These are phyloP conservation scores for Hypoxylon sp. DNA, from an alignment of 2,329 filamentous ascomycete genomes.

Conservation along the genomic window DNA sequence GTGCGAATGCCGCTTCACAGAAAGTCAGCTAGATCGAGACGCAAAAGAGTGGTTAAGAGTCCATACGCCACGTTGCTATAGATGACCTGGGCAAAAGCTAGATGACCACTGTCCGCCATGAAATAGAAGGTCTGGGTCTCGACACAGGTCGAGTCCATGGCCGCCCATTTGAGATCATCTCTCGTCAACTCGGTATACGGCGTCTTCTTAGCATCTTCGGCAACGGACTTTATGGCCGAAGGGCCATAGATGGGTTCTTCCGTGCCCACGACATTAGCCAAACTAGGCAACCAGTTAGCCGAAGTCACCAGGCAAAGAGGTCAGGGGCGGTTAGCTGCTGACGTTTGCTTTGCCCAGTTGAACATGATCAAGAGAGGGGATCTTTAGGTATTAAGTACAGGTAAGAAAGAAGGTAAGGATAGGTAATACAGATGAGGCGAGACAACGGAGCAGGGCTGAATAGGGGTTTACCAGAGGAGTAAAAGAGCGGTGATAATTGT, in stretches of 20 bases:
- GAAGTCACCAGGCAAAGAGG: slow-evolving; percentile 42
- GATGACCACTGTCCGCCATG: slow-evolving; percentile 80
- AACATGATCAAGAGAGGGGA: slow-evolving; percentile 72
- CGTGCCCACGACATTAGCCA: slow-evolving; percentile 89
- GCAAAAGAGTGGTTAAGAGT: slow-evolving; percentile 25
- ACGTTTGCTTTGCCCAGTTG: slow-evolving; percentile 96
- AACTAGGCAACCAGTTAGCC: slow-evolving; percentile 60
- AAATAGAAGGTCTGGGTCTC: slow-evolving; percentile 98
- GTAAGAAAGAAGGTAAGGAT: slow-evolving; percentile 13
- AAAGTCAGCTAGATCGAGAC: slow-evolving; percentile 42
- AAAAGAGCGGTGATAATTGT: slow-evolving; percentile 43
- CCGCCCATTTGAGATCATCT: slow-evolving; percentile 86
- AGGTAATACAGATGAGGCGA: slow-evolving; percentile 36
- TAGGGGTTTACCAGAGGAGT: slow-evolving; percentile 20
- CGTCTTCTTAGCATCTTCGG: slow-evolving; percentile 81
- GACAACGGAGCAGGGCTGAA: slow-evolving; percentile 24
- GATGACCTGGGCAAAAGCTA: slow-evolving; percentile 90
- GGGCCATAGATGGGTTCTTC: slow-evolving; percentile 97
- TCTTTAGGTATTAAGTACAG: slow-evolving; percentile 32
- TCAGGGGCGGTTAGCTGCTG: slow-evolving; percentile 57
- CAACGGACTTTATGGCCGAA: slow-evolving; percentile 87
- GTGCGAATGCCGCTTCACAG: slow-evolving; percentile 84
- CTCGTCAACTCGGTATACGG: slow-evolving; percentile 85
- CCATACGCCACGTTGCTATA: slow-evolving; percentile 96
- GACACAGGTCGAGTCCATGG: slow-evolving; percentile 86